Conservation (phyloP, 2,329 filamentous ascomycete genomes). For the Colletotrichum costaricense region DNA sequence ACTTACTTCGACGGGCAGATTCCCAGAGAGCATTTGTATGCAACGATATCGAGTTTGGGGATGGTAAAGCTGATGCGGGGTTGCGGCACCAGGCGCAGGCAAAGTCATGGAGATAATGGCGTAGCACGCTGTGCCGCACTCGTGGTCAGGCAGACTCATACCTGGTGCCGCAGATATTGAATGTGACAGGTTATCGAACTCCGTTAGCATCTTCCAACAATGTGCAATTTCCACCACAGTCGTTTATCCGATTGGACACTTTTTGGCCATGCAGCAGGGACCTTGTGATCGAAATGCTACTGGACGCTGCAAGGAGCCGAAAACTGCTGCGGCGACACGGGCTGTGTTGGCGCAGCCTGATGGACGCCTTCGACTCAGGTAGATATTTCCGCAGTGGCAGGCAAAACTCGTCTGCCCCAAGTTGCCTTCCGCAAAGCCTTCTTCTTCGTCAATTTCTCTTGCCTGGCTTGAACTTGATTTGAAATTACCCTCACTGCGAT, state of each 20-base stretch:
- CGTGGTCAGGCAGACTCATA: neutral
- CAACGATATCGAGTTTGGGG: neutral
- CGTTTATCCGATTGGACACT: neutral
- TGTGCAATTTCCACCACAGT: neutral
- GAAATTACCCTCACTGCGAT: neutral
- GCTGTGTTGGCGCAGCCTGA: neutral
- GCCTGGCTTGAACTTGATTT: neutral
- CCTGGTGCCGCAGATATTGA: neutral
- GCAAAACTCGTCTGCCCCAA: neutral
- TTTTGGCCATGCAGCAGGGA: neutral
- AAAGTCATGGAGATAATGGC: too few species aligned
- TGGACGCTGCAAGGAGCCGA: neutral
- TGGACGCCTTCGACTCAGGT: neutral
- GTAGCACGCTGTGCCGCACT: neutral
- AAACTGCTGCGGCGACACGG: neutral
- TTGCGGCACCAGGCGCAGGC: too few species aligned
- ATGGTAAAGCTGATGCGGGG: neutral
- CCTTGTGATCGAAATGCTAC: neutral
- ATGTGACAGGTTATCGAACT: neutral
- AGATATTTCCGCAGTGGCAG: neutral
- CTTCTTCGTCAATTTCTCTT: neutral
- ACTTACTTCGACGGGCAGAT: neutral
- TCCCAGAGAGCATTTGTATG: neutral
- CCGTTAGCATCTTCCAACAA: neutral
- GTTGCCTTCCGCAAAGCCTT: neutral